These are phyloP conservation scores for Conticribra guillardii DNA, from an alignment of 108 stramenopile species.

Conservation along the genomic window DNA sequence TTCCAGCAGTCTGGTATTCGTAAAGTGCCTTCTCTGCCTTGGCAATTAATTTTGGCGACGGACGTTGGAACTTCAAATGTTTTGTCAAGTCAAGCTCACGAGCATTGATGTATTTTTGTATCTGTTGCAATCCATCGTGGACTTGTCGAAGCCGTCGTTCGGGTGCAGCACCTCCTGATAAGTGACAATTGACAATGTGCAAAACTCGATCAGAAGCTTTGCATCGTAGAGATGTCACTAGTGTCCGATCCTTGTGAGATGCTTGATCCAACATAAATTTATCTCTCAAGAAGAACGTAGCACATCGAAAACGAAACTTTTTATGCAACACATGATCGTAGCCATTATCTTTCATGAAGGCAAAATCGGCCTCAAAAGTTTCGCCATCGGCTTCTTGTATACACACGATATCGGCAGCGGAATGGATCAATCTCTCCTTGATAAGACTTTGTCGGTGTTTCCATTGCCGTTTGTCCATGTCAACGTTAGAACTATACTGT, in stretches of 20 bases:
- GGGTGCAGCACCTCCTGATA: conserved; percentile 83
- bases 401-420: conserved; percentile 83
- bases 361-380: conserved; percentile 86
- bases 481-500: conserved; percentile 43
- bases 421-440: conserved; percentile 30
- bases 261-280: conserved; percentile 63
- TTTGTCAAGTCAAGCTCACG: conserved; percentile 15
- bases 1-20: conserved; percentile 30
- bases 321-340: conserved; percentile 73
- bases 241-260: conserved; percentile 86
- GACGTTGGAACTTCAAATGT: conserved; percentile 31
- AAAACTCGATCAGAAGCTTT: conserved; percentile 30
- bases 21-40: conserved; percentile 17
- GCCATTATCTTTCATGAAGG: conserved; percentile 75
- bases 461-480: conserved; percentile 54
- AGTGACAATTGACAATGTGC: conserved; percentile 85
- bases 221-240: conserved; percentile 75
- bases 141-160: conserved; percentile 85
- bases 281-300: conserved; percentile 83
- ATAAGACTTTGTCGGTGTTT: conserved; percentile 49
- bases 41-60: conserved; percentile 23
- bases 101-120: conserved; percentile 39
- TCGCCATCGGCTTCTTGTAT: conserved; percentile 84
- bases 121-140: conserved; percentile 68
- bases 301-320: conserved; percentile 80